phyloP scores from a whole-genome alignment of 2,329 filamentous ascomycete genomes.

The Cercospora janseana region DNA sequence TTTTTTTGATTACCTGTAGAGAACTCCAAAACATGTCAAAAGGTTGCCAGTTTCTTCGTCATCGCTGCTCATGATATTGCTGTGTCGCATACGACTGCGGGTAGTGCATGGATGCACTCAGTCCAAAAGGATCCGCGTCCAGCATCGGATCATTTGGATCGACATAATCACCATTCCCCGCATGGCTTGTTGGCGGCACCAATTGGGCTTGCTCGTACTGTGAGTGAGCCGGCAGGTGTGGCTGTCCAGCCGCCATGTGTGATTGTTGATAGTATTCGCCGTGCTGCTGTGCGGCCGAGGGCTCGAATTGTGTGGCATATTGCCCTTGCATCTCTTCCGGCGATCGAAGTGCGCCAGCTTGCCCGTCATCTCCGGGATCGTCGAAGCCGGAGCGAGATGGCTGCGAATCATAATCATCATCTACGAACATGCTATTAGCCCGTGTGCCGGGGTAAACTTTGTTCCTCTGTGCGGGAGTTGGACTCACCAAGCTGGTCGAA shows the following conservation, averaged over 20 bases:
- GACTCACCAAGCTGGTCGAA: constrained; percentile 93
- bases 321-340: constrained; percentile 30
- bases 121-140: constrained; percentile 88
- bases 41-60: not conserved
- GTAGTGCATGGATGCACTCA: constrained; percentile 78
- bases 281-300: constrained; percentile 23
- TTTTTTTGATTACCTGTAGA: constrained; percentile 8
- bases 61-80: constrained; percentile 25
- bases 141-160: constrained; percentile 80
- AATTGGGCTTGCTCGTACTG: constrained; percentile 24
- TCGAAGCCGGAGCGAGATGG: constrained; percentile 65
- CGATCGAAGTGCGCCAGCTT: constrained; percentile 23
- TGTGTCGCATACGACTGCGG: constrained; percentile 26
- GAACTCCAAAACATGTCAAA: not conserved
- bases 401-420: constrained; percentile 92
- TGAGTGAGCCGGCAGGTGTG: constrained; percentile 17
- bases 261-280: constrained; percentile 32
- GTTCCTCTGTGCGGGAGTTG: constrained; percentile 53
- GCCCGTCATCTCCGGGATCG: constrained; percentile 41
- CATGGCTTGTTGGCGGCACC: constrained; percentile 27
- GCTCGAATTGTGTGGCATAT: constrained; percentile 32
- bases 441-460: constrained; percentile 66
- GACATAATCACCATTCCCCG: constrained; percentile 41
- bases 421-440: constrained; percentile 69
- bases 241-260: constrained; percentile 16